phyloP scores from a whole-genome alignment of 2,329 filamentous ascomycete genomes.

The Hypoxylon sp. region DNA sequence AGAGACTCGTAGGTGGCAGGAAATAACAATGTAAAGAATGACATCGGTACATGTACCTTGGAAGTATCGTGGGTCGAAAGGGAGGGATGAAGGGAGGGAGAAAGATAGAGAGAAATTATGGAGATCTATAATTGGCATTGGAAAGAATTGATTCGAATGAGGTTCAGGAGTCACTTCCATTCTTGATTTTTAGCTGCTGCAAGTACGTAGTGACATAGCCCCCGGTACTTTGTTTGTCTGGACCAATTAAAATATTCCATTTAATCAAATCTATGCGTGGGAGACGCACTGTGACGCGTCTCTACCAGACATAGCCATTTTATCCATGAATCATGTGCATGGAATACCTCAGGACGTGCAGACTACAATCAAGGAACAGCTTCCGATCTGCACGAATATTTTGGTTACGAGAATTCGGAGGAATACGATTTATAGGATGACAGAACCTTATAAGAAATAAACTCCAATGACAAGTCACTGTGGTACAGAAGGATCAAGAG shows the following conservation, averaged over 20 bases:
- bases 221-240: slow-evolving; percentile 33
- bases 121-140: slow-evolving; percentile 13
- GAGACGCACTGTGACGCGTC: slow-evolving; percentile 44
- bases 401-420: slow-evolving; percentile 29
- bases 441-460: slow-evolving; percentile 39
- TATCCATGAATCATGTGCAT: slow-evolving; percentile 36
- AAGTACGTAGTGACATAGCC: slow-evolving; percentile 18
- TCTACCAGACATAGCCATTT: slow-evolving; percentile 23
- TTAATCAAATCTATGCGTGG: slow-evolving; percentile 32
- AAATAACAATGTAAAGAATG: slow-evolving; percentile 43
- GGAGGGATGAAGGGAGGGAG: no score
- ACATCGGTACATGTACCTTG: slow-evolving; percentile 43
- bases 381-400: slow-evolving; percentile 2
- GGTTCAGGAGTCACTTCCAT: slow-evolving; percentile 34
- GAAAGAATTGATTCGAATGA: slow-evolving; percentile 26
- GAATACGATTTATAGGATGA: slow-evolving; percentile 32
- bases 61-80: slow-evolving; percentile 29
- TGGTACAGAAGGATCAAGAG: slow-evolving; percentile 31
- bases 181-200: slow-evolving; percentile 36
- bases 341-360: slow-evolving; percentile 6
- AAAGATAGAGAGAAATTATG: slow-evolving; percentile 21
- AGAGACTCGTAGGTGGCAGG: slow-evolving; percentile 40
- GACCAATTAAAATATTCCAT: slow-evolving; percentile 40
- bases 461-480: slow-evolving; percentile 23
- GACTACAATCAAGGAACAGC: slow-evolving; percentile 14